These are phyloP conservation scores for Coemansia sp. DNA, from an alignment of 192 early-diverging fungal species.

Conservation along the genomic window DNA sequence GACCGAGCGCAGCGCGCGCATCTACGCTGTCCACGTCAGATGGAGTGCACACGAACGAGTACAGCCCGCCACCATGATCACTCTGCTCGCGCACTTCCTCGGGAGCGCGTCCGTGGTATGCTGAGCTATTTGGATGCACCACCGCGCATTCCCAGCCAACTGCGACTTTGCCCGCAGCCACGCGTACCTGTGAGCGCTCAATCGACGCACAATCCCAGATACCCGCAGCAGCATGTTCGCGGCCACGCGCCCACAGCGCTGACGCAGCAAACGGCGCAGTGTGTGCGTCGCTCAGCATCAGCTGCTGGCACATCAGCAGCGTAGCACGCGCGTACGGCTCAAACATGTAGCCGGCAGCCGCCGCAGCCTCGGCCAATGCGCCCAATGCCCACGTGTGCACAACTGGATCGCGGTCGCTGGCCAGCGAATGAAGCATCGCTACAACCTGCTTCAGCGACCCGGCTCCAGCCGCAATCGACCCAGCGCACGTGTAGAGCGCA, in stretches of 20 bases:
- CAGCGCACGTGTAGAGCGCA: slow-evolving; percentile 82
- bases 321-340: slow-evolving; percentile 86
- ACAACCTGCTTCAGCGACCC: slow-evolving; percentile 84
- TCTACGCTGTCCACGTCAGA: slow-evolving; percentile 54
- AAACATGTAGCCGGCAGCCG: slow-evolving; percentile 90
- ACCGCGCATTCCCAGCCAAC: slow-evolving; percentile 58
- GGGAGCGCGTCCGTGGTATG: slow-evolving; percentile 20
- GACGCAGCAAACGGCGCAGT: slow-evolving; percentile 53
- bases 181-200: slow-evolving; percentile 6
- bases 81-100: slow-evolving; percentile 12
- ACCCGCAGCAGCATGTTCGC: slow-evolving; percentile 17
- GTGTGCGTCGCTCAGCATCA: slow-evolving; percentile 86
- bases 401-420: slow-evolving; percentile 86
- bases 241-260: slow-evolving; percentile 37
- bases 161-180: slow-evolving; percentile 22
- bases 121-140: slow-evolving; percentile 54
- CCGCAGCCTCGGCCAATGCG: slow-evolving; percentile 78
- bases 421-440: slow-evolving; percentile 86
- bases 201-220: background rate
- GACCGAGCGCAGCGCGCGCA: slow-evolving; percentile 68
- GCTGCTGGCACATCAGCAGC: slow-evolving; percentile 80
- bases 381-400: slow-evolving; percentile 94
- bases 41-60: slow-evolving; percentile 51
- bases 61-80: slow-evolving; percentile 9
- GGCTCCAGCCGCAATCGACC: slow-evolving; percentile 79